A percentile compares a stretch with the other conserved stretches of the same genome.
Conservation (phyloP, 208 protist species). For the Crithidia fasciculata region DNA sequence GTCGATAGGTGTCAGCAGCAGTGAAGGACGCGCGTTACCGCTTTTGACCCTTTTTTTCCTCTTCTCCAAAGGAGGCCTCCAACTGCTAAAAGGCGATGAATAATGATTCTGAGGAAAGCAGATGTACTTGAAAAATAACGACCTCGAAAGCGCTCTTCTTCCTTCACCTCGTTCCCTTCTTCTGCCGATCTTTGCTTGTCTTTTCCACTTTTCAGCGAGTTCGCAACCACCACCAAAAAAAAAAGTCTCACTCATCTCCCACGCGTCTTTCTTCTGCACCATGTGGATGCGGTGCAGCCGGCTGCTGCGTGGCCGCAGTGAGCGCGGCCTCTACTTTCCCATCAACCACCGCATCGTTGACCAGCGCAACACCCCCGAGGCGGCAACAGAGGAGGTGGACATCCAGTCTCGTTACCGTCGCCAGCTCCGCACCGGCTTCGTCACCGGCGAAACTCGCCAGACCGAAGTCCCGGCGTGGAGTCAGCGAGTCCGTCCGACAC, state of each 20-base stretch:
- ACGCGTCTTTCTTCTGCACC: not conserved
- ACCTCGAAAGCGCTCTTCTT: too few relatives aligned
- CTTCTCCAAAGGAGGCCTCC: too few relatives aligned
- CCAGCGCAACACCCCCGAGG: slow-evolving; percentile 50
- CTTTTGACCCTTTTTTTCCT: too few relatives aligned
- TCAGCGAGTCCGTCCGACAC: slow-evolving; percentile 59
- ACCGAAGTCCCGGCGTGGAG: slow-evolving; percentile 72
- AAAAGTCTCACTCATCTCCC: not conserved
- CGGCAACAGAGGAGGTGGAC: slow-evolving; percentile 53
- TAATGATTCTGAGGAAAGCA: too few relatives aligned
- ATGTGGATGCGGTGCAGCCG: slow-evolving; percentile 47
- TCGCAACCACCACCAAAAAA: not conserved
- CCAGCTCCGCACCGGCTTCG: slow-evolving; percentile 78
- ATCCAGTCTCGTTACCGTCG: slow-evolving; percentile 83
- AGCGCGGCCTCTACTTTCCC: slow-evolving; percentile 87
- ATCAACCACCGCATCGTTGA: slow-evolving; percentile 90
- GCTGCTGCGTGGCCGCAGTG: slow-evolving; percentile 37
- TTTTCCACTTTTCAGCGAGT: too few relatives aligned
- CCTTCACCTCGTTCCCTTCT: too few relatives aligned
- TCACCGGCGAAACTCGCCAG: slow-evolving; percentile 81
- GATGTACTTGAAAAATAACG: too few relatives aligned
- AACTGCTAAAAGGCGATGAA: too few relatives aligned
- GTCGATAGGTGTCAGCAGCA: too few relatives aligned
- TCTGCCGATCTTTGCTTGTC: too few relatives aligned
- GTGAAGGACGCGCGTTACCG: too few relatives aligned